Base-by-base conservation (phyloP, 2,329 filamentous ascomycete species). In the Clonostachys sp. region DNA sequence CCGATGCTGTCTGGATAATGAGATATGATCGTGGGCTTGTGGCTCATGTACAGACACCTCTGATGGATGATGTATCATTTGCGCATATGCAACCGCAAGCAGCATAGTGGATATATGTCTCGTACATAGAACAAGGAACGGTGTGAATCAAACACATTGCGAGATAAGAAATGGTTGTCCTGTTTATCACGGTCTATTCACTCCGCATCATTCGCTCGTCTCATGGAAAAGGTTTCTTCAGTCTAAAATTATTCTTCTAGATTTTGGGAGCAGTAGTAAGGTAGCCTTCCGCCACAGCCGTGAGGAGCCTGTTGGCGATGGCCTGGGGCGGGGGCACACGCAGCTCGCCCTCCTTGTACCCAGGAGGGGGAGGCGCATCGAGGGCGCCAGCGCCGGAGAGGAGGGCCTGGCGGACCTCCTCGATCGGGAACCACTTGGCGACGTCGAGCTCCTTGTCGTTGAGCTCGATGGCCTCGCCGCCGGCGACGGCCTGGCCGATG, bases 381-480 rank as follows among this genome's bases (percentile, higher is more conserved):
- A 96, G 61, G 3, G 77, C 77, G 63, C 82, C 86, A 1, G 82
- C 55, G 0, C 88, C 87, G 9, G 79, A 71, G 48, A 70, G 68
- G 61, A 97, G 67, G 2, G 90, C 92, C 59, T 86, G 80, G 58
- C 83, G 74, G 3, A 96, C 82, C 67, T 96, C 91, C 2, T 90
- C 89, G 34, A 95, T 71, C 1, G 79, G 70, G 58, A 92, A 92
- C 94, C 94, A 99, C 64, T 83, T 86, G 4, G 94, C 94, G 66
- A 87, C 81, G 61, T 96, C 89, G 52, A 99, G 67, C 72, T 99
- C 94, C 0, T 89, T 89, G 63, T 99, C 94, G 64, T 97, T 87
- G 5, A 99, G 71, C 58, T 84, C 80, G 45, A 99, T 91, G 34
- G 68, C 78, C 75, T 99, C 94, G 24, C 89, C 89, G 17, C 59